Conservation (phyloP, 148 eudicot species). For the Persicaria tinctoria region DNA sequence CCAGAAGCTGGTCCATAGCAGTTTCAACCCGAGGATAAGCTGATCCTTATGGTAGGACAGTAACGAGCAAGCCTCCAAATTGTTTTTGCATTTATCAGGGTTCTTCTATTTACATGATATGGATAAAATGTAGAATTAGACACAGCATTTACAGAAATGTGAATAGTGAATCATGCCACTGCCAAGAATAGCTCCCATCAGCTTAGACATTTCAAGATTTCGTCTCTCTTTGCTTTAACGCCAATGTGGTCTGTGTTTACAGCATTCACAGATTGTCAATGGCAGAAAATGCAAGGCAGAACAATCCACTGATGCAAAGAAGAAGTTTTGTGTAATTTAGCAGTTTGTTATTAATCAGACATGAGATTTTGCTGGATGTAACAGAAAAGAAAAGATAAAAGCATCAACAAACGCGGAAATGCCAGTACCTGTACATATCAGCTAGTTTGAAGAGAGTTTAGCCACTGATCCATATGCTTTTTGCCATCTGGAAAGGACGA, state of each 20-base stretch:
- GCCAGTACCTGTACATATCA: conserved; percentile 5
- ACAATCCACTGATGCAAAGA: neutral
- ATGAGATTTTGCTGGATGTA: neutral
- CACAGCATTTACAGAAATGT: conserved; percentile 5
- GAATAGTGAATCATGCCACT: neutral
- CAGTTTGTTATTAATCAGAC: neutral
- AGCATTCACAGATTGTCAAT: neutral
- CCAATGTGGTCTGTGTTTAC: neutral
- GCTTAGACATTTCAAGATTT: neutral
- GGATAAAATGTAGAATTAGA: neutral
- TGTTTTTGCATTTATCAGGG: neutral
- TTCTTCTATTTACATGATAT: neutral
- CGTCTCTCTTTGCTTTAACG: neutral
- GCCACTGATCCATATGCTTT: conserved; percentile 9
- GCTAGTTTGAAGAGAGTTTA: conserved; percentile 7
- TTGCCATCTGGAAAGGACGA: conserved; percentile 1
- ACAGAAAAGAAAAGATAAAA: neutral
- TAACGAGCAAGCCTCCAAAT: neutral
- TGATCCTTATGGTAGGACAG: neutral
- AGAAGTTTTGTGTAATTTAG: neutral
- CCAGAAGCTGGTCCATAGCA: neutral
- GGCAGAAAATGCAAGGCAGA: neutral
- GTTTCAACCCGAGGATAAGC: neutral
- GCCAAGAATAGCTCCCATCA: neutral
- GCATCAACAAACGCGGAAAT: neutral